Conservation (phyloP, 2,329 filamentous ascomycete genomes). For the Aspergillus amoenus region DNA sequence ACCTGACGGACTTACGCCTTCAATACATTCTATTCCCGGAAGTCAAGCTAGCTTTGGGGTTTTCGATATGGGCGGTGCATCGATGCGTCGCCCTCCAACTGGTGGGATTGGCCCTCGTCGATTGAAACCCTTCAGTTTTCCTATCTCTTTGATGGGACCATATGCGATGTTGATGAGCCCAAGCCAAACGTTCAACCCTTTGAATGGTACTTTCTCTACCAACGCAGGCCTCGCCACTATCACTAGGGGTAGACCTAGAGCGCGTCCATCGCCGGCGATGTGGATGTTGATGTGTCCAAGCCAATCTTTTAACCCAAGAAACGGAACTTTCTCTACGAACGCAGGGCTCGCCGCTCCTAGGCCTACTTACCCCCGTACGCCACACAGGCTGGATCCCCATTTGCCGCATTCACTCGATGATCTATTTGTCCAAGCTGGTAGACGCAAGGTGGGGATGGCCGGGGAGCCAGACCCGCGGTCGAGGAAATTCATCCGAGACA, state of each 20-base stretch:
- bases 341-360: conserved; percentile 23
- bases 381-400: conserved; percentile 5
- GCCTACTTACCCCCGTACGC: background rate
- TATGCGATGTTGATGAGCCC: conserved; percentile 41
- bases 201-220: conserved; percentile 49
- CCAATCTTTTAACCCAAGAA: conserved; percentile 40
- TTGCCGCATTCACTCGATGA: conserved; percentile 33
- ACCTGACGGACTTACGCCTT: conserved; percentile 14
- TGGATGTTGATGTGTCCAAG: conserved; percentile 38
- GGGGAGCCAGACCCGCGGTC: conserved; percentile 24
- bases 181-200: conserved; percentile 38
- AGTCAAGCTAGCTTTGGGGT: conserved; percentile 13
- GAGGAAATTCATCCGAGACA: conserved; percentile 29
- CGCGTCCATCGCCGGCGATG: background rate
- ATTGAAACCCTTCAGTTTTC: conserved; percentile 22
- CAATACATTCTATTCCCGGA: conserved; percentile 23
- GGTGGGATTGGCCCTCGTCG: conserved; percentile 1
- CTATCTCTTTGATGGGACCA: conserved; percentile 27
- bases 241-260: conserved; percentile 1
- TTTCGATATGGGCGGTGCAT: background rate
- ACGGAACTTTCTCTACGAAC: conserved; percentile 49
- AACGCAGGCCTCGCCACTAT: conserved; percentile 28
- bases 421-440: conserved; percentile 23
- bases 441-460: conserved; percentile 15
- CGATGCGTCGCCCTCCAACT: background rate